A percentile compares a stretch with the other conserved stretches of the same genome.
phyloP scores from a whole-genome alignment of 345 rosid species.

The Populus euphratica region DNA sequence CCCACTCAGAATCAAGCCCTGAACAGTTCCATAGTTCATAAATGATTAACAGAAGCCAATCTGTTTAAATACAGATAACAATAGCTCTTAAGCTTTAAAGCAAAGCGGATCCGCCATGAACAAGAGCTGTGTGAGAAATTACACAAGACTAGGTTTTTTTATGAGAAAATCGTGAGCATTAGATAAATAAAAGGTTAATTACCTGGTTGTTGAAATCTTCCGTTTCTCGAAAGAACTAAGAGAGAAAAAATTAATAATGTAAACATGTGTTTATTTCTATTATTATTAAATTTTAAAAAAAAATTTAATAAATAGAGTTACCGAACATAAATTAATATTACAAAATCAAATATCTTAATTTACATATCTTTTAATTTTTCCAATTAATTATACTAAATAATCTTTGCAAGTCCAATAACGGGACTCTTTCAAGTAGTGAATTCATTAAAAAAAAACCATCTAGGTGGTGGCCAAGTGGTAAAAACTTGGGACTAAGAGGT shows the following conservation, averaged over 20 bases:
- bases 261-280: no score
- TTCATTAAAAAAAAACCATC: no score
- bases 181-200: neutral
- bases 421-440: neutral
- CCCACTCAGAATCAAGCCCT: conserved; percentile 49
- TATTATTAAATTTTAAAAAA: no score
- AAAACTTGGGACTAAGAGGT: no score
- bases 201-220: neutral
- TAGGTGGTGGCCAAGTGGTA: no score
- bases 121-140: conserved; percentile 63
- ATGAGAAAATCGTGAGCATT: neutral
- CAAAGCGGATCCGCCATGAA: conserved; percentile 64
- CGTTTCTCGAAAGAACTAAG: neutral
- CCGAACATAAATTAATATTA: no score
- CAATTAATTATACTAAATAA: no score
- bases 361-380: no score
- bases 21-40: neutral
- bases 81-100: conserved; percentile 49
- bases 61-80: neutral
- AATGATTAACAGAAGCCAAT: neutral
- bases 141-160: conserved; percentile 23
- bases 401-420: no score
- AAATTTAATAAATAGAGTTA: no score
- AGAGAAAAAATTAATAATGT: no score
- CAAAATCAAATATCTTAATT: no score